Base-by-base conservation (phyloP, 495 filamentous ascomycete species). In the Penicillium coprophilum region DNA sequence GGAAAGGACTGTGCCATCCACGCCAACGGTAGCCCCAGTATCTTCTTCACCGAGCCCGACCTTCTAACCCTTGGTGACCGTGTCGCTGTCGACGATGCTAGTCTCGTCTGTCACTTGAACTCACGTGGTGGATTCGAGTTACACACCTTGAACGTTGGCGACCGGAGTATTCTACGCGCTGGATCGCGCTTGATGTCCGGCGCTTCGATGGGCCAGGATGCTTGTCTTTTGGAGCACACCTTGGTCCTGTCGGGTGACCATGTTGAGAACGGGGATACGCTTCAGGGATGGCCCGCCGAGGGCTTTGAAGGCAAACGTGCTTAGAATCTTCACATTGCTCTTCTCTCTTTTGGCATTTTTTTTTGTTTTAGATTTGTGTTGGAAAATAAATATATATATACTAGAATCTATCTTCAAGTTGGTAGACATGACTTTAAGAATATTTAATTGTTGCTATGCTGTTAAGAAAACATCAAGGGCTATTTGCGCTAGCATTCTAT, bases 231-330 rank as follows among this genome's bases (percentile, higher is more conserved):
- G 24, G 75, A 80, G 59, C 76, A 79, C 46, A 80, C 76, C 2
- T 57, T 78, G 15, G 64, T 80, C 9, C 70, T 80, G 52, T 72
- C 69, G 3, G 77, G 77, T 17, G 75, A 80, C 60, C 64, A 69
- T 57, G 77, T 78, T 3, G 75, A 76, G 21, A 67, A 68, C 45
- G 69, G 64, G 2, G 43, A 19, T 39, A 74, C 73, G 8, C 64
- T 73, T 46, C 77, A 80, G 57, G 77, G 77, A 4, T 80, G 77
- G 77, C 77, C 77, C n/a, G 77, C 72, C 3, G 75, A 76, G 34
- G 65, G 60, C 43, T 72, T 73, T 57, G 51, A 58, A 39, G 55
- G 61, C 10, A 56, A 49, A 41, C 53, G 58, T 4, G 58, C 34
- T 36, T 61, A 53, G n/a, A 36, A 21, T 2, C 12, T 43, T 9